These are phyloP conservation scores for Coprinopsis sp. DNA, from an alignment of 768 basidiomycete species.

Conservation along the genomic window DNA sequence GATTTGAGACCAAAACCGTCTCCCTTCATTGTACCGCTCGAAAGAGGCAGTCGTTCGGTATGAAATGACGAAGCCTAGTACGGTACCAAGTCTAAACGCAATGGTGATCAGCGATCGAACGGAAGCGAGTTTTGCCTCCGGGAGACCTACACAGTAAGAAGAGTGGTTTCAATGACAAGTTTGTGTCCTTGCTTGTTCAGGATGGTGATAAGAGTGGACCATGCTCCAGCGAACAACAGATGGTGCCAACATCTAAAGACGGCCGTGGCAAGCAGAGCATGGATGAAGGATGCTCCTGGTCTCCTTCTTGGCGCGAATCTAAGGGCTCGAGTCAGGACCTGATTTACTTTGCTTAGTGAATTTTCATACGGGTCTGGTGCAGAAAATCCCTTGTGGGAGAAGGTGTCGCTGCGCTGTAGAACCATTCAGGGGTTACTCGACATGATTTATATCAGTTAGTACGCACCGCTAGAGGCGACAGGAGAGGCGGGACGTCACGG, in stretches of 20 bases:
- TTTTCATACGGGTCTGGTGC: constrained; percentile 36
- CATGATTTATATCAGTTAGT: neutral
- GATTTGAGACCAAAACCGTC: constrained; percentile 67
- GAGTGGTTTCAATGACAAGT: constrained; percentile 41
- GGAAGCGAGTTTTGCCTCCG: neutral
- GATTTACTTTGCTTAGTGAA: neutral
- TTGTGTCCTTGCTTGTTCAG: constrained; percentile 43
- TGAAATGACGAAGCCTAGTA: constrained; percentile 71
- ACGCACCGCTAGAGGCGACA: neutral
- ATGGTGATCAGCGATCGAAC: neutral
- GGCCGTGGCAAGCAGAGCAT: constrained; percentile 40
- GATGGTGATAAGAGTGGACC: constrained; percentile 54
- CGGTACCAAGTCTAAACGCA: constrained; percentile 46
- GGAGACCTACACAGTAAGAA: constrained; percentile 62
- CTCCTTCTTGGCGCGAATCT: constrained; percentile 37
- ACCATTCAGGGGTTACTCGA: neutral
- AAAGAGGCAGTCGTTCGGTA: constrained; percentile 70
- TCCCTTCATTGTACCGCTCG: constrained; percentile 73
- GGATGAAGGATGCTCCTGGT: constrained; percentile 32
- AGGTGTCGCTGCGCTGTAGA: constrained; percentile 23
- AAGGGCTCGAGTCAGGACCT: neutral
- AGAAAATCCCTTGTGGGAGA: constrained; percentile 30
- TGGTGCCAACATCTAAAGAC: constrained; percentile 64
- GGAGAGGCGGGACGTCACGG: neutral
- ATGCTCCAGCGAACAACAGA: constrained; percentile 57